A percentile compares a stretch with the other conserved stretches of the same genome.
These are phyloP conservation scores for Pythium sp. DNA, from an alignment of 352 stramenopile species.

Conservation along the genomic window DNA sequence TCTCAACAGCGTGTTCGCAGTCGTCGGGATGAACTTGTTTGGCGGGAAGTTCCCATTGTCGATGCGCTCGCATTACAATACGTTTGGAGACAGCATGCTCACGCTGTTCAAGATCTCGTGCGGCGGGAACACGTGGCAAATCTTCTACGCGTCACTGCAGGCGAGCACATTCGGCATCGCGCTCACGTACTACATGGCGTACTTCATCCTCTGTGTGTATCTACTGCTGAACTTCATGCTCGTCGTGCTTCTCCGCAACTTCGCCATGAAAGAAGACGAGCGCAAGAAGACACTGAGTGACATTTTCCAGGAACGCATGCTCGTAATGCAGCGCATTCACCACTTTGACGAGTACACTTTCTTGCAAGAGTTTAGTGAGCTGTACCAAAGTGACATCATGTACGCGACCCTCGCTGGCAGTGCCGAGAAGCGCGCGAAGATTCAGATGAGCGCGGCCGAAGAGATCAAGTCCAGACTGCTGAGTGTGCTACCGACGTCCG, in stretches of 20 bases:
- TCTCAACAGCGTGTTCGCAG: slow-evolving; percentile 77
- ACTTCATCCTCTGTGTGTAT: slow-evolving; percentile 67
- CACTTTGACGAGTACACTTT: slow-evolving; percentile 79
- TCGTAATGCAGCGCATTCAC: slow-evolving; percentile 74
- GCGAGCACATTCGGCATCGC: slow-evolving; percentile 53
- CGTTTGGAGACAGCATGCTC: slow-evolving; percentile 79
- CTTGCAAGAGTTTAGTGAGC: slow-evolving; percentile 68
- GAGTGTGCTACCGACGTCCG: slow-evolving; percentile 55
- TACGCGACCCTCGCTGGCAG: slow-evolving; percentile 69
- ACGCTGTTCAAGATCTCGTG: slow-evolving; percentile 87
- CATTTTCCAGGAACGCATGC: slow-evolving; percentile 77
- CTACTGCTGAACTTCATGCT: slow-evolving; percentile 85
- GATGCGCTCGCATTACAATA: slow-evolving; percentile 81
- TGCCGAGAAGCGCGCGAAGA: slow-evolving; percentile 52
- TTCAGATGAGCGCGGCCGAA: slow-evolving; percentile 52
- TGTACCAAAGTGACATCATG: slow-evolving; percentile 76
- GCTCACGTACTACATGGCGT: slow-evolving; percentile 70
- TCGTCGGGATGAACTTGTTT: slow-evolving; percentile 83
- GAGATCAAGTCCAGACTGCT: slow-evolving; percentile 60
- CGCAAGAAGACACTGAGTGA: slow-evolving; percentile 64
- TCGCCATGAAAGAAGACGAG: slow-evolving; percentile 85
- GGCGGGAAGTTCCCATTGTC: slow-evolving; percentile 65
- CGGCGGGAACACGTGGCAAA: slow-evolving; percentile 76
- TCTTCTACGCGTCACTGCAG: slow-evolving; percentile 72
- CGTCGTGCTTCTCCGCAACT: slow-evolving; percentile 79